phyloP scores from a whole-genome alignment of 106 monocot species.

The Chionographis japonica region DNA sequence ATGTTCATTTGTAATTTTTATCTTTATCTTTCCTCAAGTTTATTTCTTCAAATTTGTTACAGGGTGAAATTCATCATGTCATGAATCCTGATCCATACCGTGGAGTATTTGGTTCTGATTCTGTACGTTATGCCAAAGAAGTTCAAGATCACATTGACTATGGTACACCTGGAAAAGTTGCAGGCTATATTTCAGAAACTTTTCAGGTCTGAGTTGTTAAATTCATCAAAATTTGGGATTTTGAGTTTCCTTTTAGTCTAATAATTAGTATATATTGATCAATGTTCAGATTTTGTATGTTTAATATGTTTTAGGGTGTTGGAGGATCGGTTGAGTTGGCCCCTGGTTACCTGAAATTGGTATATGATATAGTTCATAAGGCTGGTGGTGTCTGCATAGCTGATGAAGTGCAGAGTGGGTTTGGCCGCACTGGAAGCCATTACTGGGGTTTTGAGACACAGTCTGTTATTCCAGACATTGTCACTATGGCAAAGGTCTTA shows the following conservation, averaged over 20 bases:
- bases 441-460: constrained; percentile 99
- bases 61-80: constrained; percentile 99
- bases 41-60: background rate
- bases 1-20: background rate
- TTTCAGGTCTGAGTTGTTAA: constrained; percentile 68
- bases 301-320: constrained; percentile 50
- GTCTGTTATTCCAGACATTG: constrained; percentile 89
- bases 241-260: background rate
- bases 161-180: constrained; percentile 86
- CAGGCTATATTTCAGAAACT: constrained; percentile 98
- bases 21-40: background rate
- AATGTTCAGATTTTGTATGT: background rate
- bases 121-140: constrained; percentile 78
- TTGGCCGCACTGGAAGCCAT: constrained; percentile 97
- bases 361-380: constrained; percentile 76
- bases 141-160: constrained; percentile 77
- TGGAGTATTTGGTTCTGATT: constrained; percentile 84
- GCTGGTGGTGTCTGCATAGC: constrained; percentile 96
- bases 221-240: background rate
- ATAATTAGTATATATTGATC: background rate
- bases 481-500: constrained; percentile 97
- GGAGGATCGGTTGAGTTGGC: constrained; percentile 94
- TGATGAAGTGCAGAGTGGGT: constrained; percentile 98
- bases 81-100: constrained; percentile 96
- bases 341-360: constrained; percentile 86